Percentiles rank a stretch among this genome's conserved stretches.
These are phyloP conservation scores for Hypoxylon perforatum DNA, from an alignment of 495 filamentous ascomycete species.

Conservation along the genomic window DNA sequence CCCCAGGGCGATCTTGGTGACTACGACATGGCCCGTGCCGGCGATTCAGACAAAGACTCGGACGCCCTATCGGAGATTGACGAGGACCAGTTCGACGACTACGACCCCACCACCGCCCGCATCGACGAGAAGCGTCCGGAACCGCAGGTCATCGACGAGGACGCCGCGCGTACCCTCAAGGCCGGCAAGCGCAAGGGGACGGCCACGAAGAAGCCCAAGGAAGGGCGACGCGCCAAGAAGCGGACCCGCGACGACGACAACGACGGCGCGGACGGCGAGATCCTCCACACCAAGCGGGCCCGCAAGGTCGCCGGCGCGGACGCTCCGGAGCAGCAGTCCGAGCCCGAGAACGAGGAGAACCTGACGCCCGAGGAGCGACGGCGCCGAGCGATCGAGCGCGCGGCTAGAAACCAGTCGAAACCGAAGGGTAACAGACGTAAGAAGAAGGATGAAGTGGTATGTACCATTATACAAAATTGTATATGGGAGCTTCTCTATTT, in stretches of 20 bases:
- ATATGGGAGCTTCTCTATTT: background rate
- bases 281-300: conserved; percentile 58
- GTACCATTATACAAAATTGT: conserved; percentile 41
- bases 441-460: conserved; percentile 88
- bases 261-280: conserved; percentile 67
- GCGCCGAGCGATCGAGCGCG: conserved; percentile 80
- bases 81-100: conserved; percentile 91
- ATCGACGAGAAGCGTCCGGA: conserved; percentile 83
- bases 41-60: conserved; percentile 79
- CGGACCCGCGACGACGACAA: conserved; percentile 64
- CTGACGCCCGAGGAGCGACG: conserved; percentile 75
- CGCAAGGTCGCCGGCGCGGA: conserved; percentile 46
- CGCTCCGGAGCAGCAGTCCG: conserved; percentile 59
- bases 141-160: conserved; percentile 78
- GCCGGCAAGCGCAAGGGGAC: conserved; percentile 83
- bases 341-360: conserved; percentile 74
- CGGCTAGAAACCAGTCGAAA: conserved; percentile 81
- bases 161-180: conserved; percentile 76
- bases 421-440: conserved; percentile 71
- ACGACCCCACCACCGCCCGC: conserved; percentile 80
- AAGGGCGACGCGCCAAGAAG: conserved; percentile 81
- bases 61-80: conserved; percentile 92
- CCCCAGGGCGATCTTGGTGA: conserved; percentile 48
- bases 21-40: conserved; percentile 52
- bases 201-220: conserved; percentile 75